These are phyloP conservation scores for Ramalina peruviana DNA, from an alignment of 495 filamentous ascomycete genomes.

Conservation along the genomic window DNA sequence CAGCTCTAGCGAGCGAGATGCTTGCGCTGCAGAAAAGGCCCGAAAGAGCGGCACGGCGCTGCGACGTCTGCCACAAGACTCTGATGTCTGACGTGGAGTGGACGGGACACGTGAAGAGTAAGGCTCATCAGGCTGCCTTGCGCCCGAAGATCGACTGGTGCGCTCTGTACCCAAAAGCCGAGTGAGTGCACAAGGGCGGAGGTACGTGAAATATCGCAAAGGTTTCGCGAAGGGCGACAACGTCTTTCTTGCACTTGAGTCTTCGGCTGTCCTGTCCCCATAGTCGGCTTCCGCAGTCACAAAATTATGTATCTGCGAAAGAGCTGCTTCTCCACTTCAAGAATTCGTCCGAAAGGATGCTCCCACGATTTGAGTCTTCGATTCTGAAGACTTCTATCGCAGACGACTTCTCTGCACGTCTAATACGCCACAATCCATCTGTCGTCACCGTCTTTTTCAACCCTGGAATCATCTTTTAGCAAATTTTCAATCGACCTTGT, in stretches of 20 bases:
- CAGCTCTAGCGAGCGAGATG: conserved; percentile 39
- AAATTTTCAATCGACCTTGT: not conserved
- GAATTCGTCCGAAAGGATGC: conserved; percentile 65
- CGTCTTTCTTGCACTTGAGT: not conserved
- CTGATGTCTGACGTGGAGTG: conserved; percentile 60
- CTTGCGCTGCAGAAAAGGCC: conserved; percentile 31
- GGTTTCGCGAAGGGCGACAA: not conserved
- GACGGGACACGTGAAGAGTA: conserved; percentile 57
- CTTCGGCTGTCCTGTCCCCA: not conserved
- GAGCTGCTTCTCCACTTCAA: conserved; percentile 47
- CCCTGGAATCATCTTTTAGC: conserved; percentile 29
- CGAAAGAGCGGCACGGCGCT: conserved; percentile 37
- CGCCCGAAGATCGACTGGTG: conserved; percentile 12
- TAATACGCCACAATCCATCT: conserved; percentile 73
- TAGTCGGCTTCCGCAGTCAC: conserved; percentile 1
- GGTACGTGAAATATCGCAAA: not conserved
- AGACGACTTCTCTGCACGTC: conserved; percentile 38
- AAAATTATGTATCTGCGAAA: not conserved
- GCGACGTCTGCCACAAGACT: conserved; percentile 59
- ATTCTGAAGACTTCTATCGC: conserved; percentile 57
- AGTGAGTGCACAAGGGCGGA: not conserved
- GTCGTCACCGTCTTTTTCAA: conserved; percentile 49
- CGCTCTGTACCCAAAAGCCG: conserved; percentile 6
- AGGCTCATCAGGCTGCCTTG: conserved; percentile 39
- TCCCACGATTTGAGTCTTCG: conserved; percentile 59